Conservation (phyloP, 768 basidiomycete species). For the Amyloporia xantha region DNA sequence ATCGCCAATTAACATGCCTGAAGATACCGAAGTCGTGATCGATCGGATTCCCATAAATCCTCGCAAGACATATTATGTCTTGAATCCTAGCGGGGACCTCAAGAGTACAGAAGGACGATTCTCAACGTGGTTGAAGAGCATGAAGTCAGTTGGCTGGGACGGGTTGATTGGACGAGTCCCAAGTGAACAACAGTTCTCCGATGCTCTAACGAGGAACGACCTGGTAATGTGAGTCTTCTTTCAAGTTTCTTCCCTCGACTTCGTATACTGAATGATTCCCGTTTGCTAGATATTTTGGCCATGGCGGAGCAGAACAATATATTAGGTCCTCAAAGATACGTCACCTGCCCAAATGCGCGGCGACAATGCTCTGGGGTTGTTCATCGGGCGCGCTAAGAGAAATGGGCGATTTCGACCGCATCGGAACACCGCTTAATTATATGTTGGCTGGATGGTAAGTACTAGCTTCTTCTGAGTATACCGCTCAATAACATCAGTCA, state of each 20-base stretch:
- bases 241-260: conserved; percentile 1
- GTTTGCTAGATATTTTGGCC: conserved; percentile 84
- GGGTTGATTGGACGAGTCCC: conserved; percentile 72
- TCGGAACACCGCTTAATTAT: conserved; percentile 90
- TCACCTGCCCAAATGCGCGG: conserved; percentile 78
- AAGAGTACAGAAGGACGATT: conserved; percentile 78
- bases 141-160: conserved; percentile 75
- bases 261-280: background rate
- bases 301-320: conserved; percentile 95
- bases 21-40: conserved; percentile 17
- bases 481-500: background rate
- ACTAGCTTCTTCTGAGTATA: background rate
- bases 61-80: conserved; percentile 68
- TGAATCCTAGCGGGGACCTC: conserved; percentile 93
- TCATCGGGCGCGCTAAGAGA: conserved; percentile 85
- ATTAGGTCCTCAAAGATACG: conserved; percentile 82
- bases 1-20: conserved; percentile 35
- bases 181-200: conserved; percentile 76
- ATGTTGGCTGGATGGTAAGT: conserved; percentile 96
- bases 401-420: conserved; percentile 91
- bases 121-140: conserved; percentile 65
- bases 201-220: conserved; percentile 68
- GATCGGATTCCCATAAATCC: conserved; percentile 57
- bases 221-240: conserved; percentile 75
- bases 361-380: conserved; percentile 98